Base-by-base conservation (phyloP, 2,329 filamentous ascomycete genomes). In the Hirsutella minnesotensis region DNA sequence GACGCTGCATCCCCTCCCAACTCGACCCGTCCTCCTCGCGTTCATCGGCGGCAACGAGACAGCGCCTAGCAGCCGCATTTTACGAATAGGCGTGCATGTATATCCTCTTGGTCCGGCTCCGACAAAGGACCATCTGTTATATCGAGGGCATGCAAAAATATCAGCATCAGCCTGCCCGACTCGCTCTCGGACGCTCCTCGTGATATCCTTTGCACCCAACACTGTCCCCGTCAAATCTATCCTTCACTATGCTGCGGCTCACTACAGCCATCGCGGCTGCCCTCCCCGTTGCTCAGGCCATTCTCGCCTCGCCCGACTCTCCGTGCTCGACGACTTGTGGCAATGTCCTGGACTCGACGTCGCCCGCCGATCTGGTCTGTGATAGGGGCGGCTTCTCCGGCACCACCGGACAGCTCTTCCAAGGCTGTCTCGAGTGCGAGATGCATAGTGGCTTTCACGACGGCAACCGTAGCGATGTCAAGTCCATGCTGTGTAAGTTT, bases 401-500 rank as follows among this genome's bases (percentile, higher is more conserved):
- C 8, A 56, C 65, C 1, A 49, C 59, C 4, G 73, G 73, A 7
- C 60, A 63, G n/a, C 65, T 77, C 34, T 76, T 69, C 48, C 56
- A 72, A 50, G 59, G 61, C 18, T 79, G 75, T 50, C 54, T 77
- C 37, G 54, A 62, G 31, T 79, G 75, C 56, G 66, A 79, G 50
- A 52, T 69, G 22, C 55, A 52, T 2, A 81, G 77, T 56, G 56
- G 59, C 4, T 77, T 63, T 13, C 70, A 47, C n/a, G 51, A 58
- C 5, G 54, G 60, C 16, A 65, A 64, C 13, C 50, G 68, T 44
- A 71, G 75, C 1, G 77, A 82, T 50, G 58, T 72, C 10, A 64
- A 75, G 48, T 70, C 65, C 47, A 60, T 70, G 40, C 57, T 81
- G 15, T 81, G 76, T 80, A 59, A 51, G 75, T 64, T 15, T n/a